A percentile compares a stretch with the other conserved stretches of the same genome.
These are phyloP conservation scores for Colletotrichum cordylinicola DNA, from an alignment of 2,329 filamentous ascomycete genomes.

Conservation along the genomic window DNA sequence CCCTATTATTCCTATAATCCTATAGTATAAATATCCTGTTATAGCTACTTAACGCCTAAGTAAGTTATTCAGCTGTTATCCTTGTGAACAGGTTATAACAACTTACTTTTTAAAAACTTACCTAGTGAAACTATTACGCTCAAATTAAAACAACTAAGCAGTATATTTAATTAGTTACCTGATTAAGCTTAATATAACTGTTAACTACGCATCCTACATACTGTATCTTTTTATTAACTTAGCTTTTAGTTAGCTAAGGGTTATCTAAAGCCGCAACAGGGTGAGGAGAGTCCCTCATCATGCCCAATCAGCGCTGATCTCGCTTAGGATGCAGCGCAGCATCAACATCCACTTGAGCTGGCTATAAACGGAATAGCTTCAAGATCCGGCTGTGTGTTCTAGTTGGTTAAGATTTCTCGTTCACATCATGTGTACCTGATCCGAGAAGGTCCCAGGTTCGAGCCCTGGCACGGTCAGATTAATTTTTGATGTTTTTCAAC, in stretches of 20 bases:
- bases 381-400: constrained; percentile 19
- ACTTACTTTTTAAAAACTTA: no score
- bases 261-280: background rate
- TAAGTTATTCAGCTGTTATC: no score
- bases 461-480: constrained; percentile 22
- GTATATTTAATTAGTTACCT: background rate
- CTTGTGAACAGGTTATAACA: no score
- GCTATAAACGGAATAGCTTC: background rate
- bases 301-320: background rate
- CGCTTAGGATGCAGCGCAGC: background rate
- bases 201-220: background rate
- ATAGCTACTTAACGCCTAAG: no score
- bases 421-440: background rate
- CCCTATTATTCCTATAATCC: no score
- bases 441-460: constrained; percentile 23
- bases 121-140: no score
- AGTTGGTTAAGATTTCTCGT: constrained; percentile 23
- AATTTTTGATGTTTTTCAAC: no score
- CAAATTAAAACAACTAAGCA: no score
- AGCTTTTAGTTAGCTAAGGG: background rate
- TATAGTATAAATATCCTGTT: no score
- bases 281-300: background rate
- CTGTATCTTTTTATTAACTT: background rate
- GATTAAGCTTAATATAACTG: background rate
- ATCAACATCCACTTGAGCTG: background rate